A percentile compares a stretch with the other conserved stretches of the same genome.
These are phyloP conservation scores for Euptelea pleiosperma DNA, from an alignment of 164 flowering plant species.

Conservation along the genomic window DNA sequence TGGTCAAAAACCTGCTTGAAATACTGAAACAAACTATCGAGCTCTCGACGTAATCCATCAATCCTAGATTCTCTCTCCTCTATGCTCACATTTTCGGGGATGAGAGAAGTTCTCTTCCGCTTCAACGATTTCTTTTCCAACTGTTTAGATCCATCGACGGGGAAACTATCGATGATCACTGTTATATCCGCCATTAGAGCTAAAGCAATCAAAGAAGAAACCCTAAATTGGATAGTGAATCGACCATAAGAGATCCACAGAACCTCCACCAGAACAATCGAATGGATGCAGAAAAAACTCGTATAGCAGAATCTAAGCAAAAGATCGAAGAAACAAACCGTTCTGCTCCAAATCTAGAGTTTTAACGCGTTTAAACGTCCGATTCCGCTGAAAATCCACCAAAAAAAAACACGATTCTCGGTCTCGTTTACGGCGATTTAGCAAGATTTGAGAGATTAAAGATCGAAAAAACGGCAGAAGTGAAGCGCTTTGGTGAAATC, in stretches of 20 bases:
- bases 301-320: background rate
- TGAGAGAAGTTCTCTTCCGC: conserved; percentile 18
- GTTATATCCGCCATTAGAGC: background rate
- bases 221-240: background rate
- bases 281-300: background rate
- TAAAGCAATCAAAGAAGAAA: background rate
- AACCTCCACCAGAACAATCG: too few species aligned
- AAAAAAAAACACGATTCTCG: too few species aligned
- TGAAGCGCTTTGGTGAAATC: background rate
- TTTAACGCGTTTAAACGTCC: too few species aligned
- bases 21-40: conserved; percentile 19
- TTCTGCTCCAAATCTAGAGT: conserved; percentile 4
- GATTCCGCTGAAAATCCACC: too few species aligned
- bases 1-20: conserved; percentile 17
- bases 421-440: background rate
- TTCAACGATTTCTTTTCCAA: conserved; percentile 15
- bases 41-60: conserved; percentile 17
- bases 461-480: too few species aligned
- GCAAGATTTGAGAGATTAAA: background rate
- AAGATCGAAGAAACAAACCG: background rate
- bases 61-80: conserved; percentile 18
- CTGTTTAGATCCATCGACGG: background rate
- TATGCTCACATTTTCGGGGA: conserved; percentile 11
- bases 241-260: background rate
- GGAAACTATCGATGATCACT: conserved; percentile 1